Base-by-base conservation (phyloP, 768 basidiomycete genomes). In the Suillus subaureus region DNA sequence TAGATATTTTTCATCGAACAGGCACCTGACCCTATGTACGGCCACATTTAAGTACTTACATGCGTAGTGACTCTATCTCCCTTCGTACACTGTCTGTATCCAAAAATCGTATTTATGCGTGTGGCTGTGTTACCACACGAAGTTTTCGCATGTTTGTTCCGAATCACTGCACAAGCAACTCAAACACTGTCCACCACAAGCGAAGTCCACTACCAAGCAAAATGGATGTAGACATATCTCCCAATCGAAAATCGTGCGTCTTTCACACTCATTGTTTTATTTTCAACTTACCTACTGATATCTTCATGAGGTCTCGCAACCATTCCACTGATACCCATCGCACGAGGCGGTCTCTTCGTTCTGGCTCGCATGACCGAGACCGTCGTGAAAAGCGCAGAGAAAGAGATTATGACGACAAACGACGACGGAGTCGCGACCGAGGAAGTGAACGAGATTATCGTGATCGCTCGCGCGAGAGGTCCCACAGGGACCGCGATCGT, bases 321-420 rank as follows among this genome's bases (percentile, higher is more conserved):
- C 86, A 87, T 75, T 92, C 92, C 4, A 87, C 88, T 43, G 91
- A 92, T 74, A 93, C 91, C 12, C 86, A 87, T 69, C 87, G 85
- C 52, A 92, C 91, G 26, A 84, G 82, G 69, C 84, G 85, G 65
- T 93, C 91, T 56, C 90, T 92, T 71, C 83, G 87, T 67, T 94
- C 93, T 12, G 80, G 79, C 61, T 93, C 92, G 28, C 82, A 85
- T 70, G 91, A 76, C 58, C 70, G 82, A 60, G 80, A 90, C 61
- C 84, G 81, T 70, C 81, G 83, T 64, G 88, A 88, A 42, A 82
- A 80, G 40, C 81, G 81, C 66, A 80, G 71, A 62, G 85, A 90
- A 4, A 80, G 75, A 60, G 82, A 85, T 54, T 84, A 87, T 35
- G 89, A 86, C 67, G 87, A 84, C 67, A 84, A 80, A 68, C 83